phyloP scores from a whole-genome alignment of 2,329 filamentous ascomycete genomes.

The Ascochyta viciae-villosae region DNA sequence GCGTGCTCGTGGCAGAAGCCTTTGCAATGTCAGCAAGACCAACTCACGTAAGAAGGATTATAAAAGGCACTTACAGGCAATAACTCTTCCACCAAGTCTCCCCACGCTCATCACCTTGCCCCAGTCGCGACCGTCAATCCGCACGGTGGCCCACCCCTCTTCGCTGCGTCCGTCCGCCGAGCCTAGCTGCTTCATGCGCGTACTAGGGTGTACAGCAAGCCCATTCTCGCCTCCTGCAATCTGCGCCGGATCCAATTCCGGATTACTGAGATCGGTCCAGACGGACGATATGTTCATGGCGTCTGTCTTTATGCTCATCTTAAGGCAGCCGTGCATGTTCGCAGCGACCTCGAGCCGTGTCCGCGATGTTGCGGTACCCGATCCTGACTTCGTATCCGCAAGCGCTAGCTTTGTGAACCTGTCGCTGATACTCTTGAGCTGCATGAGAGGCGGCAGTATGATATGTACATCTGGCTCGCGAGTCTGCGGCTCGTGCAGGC shows the following conservation, averaged over 20 bases:
- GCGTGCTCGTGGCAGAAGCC: constrained; percentile 80
- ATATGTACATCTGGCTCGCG: constrained; percentile 95
- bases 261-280: constrained; percentile 87
- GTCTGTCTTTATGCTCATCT: constrained; percentile 81
- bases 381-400: constrained; percentile 46
- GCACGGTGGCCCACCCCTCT: constrained; percentile 85
- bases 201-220: constrained; percentile 81
- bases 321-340: constrained; percentile 91
- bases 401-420: constrained; percentile 84
- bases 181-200: constrained; percentile 70
- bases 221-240: constrained; percentile 69
- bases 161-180: constrained; percentile 70
- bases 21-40: constrained; percentile 35
- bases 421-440: constrained; percentile 93
- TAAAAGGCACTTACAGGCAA: constrained; percentile 71
- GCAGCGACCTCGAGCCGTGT: constrained; percentile 82
- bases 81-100: constrained; percentile 84
- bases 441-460: constrained; percentile 81
- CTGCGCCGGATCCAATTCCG: constrained; percentile 80
- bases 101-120: constrained; percentile 92
- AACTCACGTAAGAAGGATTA: not conserved
- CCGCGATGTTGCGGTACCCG: constrained; percentile 34
- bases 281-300: constrained; percentile 82
- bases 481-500: constrained; percentile 90
- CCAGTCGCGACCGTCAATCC: constrained; percentile 95